phyloP scores from a whole-genome alignment of 2,329 filamentous ascomycete genomes.

The Blastomyces silverae region DNA sequence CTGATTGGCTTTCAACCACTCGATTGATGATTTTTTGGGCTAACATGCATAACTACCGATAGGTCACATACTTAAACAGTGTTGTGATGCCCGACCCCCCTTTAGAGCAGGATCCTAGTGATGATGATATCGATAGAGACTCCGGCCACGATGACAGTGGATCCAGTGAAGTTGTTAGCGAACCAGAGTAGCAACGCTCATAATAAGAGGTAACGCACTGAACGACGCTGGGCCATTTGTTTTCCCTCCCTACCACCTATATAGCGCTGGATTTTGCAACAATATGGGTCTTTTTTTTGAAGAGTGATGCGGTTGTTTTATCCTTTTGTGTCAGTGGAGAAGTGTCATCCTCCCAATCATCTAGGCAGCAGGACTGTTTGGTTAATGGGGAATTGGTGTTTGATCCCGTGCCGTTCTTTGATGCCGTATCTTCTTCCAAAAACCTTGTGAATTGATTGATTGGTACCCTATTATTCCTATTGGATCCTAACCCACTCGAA shows the following conservation, averaged over 20 bases:
- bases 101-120: slow-evolving; percentile 35
- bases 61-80: slow-evolving; percentile 66
- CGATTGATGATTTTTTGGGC: slow-evolving; percentile 21
- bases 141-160: slow-evolving; percentile 18
- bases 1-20: neutral
- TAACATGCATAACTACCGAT: slow-evolving; percentile 23
- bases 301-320: neutral
- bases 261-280: neutral
- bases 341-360: neutral
- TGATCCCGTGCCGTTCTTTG: neutral
- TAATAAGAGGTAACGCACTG: slow-evolving; percentile 11
- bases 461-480: neutral
- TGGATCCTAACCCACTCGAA: neutral
- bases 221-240: slow-evolving; percentile 7
- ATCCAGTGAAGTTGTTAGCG: neutral
- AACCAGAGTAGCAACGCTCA: neutral
- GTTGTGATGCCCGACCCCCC: slow-evolving; percentile 66
- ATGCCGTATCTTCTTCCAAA: neutral
- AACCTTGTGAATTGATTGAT: neutral
- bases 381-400: neutral
- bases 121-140: slow-evolving; percentile 26
- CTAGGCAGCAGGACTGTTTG: neutral
- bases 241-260: neutral
- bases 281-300: neutral
- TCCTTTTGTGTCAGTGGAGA: neutral